Conservation (phyloP, 306 rosid species). For the Prunus fruticosa region DNA sequence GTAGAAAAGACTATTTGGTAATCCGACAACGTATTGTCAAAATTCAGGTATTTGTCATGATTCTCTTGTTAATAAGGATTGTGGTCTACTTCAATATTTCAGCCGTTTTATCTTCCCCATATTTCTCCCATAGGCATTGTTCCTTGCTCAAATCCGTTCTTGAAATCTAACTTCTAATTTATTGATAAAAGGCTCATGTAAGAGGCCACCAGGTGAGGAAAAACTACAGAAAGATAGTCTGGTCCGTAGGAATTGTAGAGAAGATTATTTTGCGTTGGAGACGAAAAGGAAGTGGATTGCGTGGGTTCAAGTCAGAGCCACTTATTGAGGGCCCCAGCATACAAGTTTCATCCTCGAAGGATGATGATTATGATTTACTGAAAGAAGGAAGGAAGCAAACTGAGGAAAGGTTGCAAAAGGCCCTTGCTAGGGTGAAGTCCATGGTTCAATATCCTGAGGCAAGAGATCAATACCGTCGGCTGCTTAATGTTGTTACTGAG, state of each 20-base stretch:
- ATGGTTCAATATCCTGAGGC: conserved; percentile 93
- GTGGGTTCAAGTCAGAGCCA: conserved; percentile 72
- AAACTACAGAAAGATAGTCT: conserved; percentile 49
- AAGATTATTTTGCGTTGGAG: conserved; percentile 86
- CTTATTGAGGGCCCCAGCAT: conserved; percentile 36
- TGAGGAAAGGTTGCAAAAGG: conserved; percentile 77
- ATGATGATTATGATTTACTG: conserved; percentile 66
- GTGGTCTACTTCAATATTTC: neutral
- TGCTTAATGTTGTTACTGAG: conserved; percentile 62
- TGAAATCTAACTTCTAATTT: conserved; percentile 22
- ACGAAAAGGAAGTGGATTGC: conserved; percentile 81
- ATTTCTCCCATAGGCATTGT: neutral
- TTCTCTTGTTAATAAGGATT: neutral
- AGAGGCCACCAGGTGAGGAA: conserved; percentile 95
- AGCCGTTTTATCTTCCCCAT: neutral
- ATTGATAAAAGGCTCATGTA: conserved; percentile 64
- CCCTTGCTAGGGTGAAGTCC: conserved; percentile 86
- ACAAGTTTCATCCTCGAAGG: conserved; percentile 38
- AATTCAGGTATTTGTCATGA: conserved; percentile 59
- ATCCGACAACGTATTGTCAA: conserved; percentile 69
- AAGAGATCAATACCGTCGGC: conserved; percentile 77
- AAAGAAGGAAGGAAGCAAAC: conserved; percentile 82
- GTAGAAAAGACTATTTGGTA: conserved; percentile 67
- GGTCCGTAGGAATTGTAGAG: conserved; percentile 90
- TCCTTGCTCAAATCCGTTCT: neutral